Percentiles rank a stretch among this genome's conserved stretches.
These are phyloP conservation scores for Pseudopediastrum boryanum DNA, from an alignment of 139 green algal genomes.

Conservation along the genomic window DNA sequence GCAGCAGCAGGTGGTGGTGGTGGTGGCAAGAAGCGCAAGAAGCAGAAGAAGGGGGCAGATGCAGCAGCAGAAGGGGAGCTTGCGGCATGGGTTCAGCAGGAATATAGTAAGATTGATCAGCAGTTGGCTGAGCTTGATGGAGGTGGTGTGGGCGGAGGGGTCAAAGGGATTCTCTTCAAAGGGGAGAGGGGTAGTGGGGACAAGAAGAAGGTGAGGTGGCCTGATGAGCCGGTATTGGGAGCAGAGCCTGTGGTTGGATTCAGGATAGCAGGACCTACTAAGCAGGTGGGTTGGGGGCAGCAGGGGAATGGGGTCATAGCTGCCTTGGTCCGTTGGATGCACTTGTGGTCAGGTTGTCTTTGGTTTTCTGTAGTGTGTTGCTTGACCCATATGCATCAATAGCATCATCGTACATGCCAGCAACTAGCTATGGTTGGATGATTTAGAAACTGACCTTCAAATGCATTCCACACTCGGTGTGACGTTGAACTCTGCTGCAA, in stretches of 20 bases:
- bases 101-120: too few species aligned
- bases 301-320: background rate
- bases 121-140: too few species aligned
- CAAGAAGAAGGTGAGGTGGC: constrained; percentile 37
- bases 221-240: constrained; percentile 10
- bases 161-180: too few species aligned
- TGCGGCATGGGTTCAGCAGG: too few species aligned
- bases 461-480: too few species aligned
- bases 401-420: background rate
- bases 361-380: background rate
- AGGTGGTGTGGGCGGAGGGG: too few species aligned
- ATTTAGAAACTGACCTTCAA: background rate
- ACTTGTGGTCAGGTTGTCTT: background rate
- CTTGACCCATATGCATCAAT: background rate
- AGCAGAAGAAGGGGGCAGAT: too few species aligned
- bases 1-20: too few species aligned
- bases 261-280: constrained; percentile 6
- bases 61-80: too few species aligned
- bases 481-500: too few species aligned
- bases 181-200: too few species aligned
- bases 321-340: background rate
- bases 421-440: background rate
- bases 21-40: too few species aligned
- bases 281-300: constrained; percentile 12
- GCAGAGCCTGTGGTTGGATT: constrained; percentile 12